phyloP scores from a whole-genome alignment of 306 rosid species.

The Geum urbanum region DNA sequence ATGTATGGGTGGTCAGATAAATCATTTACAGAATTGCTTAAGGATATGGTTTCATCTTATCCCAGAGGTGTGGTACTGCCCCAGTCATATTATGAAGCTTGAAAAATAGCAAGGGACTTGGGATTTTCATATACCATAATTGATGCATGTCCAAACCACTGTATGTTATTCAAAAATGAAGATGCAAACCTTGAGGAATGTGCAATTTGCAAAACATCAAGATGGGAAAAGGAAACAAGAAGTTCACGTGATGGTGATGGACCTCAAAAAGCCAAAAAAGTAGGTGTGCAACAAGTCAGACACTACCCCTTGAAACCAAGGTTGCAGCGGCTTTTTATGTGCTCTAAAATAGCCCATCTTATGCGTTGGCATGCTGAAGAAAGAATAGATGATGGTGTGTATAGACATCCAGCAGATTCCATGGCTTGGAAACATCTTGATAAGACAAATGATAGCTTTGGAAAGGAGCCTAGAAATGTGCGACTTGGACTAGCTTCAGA shows the following conservation, averaged over 20 bases:
- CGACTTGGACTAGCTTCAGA: background rate
- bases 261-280: background rate
- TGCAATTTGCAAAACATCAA: background rate
- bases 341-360: background rate
- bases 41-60: no score
- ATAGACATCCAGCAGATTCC: background rate
- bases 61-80: background rate
- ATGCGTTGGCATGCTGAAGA: background rate
- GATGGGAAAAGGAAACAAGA: background rate
- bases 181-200: background rate
- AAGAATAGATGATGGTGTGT: background rate
- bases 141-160: background rate
- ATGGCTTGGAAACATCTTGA: background rate
- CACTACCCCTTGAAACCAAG: background rate
- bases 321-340: background rate
- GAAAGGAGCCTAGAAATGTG: background rate
- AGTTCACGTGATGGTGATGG: background rate
- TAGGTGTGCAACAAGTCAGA: background rate
- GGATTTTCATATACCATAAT: background rate
- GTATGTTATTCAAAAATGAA: background rate
- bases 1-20: no score
- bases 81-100: background rate
- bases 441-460: no score
- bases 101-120: background rate
- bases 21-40: no score